Percentiles rank a stretch among this genome's conserved stretches.
Evolutionary conservation across 2,329 filamentous ascomycete species (phyloP).

Genomic region (Pyrenochaeta sp.): DNA sequence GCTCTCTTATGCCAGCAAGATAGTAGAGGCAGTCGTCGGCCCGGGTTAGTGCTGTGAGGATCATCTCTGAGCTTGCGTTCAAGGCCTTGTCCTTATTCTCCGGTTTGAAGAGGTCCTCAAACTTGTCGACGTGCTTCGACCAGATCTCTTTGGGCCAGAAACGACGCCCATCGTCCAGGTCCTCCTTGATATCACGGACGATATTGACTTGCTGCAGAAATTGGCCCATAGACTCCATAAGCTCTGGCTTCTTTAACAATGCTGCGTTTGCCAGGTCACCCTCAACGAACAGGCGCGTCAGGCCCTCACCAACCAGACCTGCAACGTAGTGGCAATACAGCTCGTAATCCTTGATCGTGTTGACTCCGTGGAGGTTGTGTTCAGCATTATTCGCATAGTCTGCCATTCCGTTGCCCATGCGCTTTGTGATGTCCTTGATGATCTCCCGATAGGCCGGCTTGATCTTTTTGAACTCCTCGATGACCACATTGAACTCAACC

Average conservation of each 20-base stretch:
- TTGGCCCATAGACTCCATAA: constrained; percentile 95
- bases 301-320: constrained; percentile 94
- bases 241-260: constrained; percentile 77
- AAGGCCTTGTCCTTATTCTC: constrained; percentile 80
- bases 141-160: constrained; percentile 98
- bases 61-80: constrained; percentile 91
- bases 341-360: constrained; percentile 89
- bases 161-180: constrained; percentile 83
- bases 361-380: constrained; percentile 79
- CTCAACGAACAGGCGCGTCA: constrained; percentile 89
- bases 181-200: constrained; percentile 92
- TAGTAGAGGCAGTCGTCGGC: constrained; percentile 97
- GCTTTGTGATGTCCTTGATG: constrained; percentile 89
- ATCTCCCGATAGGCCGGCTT: constrained; percentile 85
- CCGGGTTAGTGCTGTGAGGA: constrained; percentile 85
- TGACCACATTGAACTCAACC: constrained; percentile 88
- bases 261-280: constrained; percentile 86
- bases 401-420: constrained; percentile 99
- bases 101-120: constrained; percentile 87
- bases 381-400: constrained; percentile 90
- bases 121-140: constrained; percentile 91
- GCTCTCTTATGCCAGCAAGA: constrained; percentile 91
- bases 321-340: constrained; percentile 98
- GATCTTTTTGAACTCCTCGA: constrained; percentile 86
- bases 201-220: constrained; percentile 99